A percentile compares a stretch with the other conserved stretches of the same genome.
Evolutionary conservation across 169 alveolate species (phyloP).

Genomic region (Plasmodium sp.): DNA sequence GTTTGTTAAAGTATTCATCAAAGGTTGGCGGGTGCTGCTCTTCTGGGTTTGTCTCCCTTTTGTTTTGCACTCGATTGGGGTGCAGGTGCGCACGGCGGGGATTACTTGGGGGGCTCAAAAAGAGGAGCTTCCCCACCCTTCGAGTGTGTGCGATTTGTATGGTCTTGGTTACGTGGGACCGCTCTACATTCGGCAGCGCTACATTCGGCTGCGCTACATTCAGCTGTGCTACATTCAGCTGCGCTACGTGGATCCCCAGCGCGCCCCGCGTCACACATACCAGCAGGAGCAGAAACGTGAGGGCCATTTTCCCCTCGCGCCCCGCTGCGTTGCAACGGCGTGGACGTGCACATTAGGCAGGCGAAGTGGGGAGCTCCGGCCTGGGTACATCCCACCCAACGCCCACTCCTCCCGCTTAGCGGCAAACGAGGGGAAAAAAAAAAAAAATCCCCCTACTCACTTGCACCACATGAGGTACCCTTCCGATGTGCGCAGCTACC

Average conservation of each 20-base stretch:
- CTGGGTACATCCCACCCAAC: not conserved
- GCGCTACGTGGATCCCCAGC: not conserved
- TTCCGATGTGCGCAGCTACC: not conserved
- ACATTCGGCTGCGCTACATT: not conserved
- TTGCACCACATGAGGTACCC: not conserved
- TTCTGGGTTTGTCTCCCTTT: not conserved
- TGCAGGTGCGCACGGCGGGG: not conserved
- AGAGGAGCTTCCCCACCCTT: not conserved
- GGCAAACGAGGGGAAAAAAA: not conserved
- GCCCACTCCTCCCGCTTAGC: not conserved
- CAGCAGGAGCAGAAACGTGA: not conserved
- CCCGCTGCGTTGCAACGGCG: not conserved
- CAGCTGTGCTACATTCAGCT: not conserved
- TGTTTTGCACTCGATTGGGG: not conserved
- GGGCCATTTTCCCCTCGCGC: not conserved
- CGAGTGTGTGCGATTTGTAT: not conserved
- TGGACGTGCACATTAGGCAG: not conserved
- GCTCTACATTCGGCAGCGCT: not conserved
- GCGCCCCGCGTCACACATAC: not conserved
- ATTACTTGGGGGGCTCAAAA: not conserved
- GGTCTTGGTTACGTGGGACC: not conserved
- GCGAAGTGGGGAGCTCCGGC: not conserved
- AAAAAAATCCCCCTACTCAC: not conserved
- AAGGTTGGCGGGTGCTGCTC: not conserved
- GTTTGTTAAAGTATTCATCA: slow-evolving; percentile 65